Evolutionary conservation across 352 stramenopile genomes (phyloP).

Genomic region (Pythium biforme): DNA sequence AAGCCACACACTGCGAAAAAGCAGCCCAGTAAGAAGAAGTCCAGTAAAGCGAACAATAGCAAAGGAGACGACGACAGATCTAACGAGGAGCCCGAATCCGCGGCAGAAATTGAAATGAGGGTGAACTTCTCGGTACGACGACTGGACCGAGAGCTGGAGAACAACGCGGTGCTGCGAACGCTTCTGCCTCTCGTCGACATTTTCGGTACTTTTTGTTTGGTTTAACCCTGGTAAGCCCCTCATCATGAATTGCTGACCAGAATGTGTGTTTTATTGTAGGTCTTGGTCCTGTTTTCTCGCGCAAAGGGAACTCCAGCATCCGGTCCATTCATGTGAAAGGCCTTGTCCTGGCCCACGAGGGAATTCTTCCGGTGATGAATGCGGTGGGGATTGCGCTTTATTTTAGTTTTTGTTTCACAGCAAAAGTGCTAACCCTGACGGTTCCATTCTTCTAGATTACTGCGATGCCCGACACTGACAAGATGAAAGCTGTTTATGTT

Average conservation of each 20-base stretch:
- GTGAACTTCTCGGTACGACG: constrained; percentile 11
- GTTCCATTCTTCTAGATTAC: constrained; percentile 12
- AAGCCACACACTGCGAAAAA: constrained; percentile 19
- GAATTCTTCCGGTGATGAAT: constrained; percentile 47
- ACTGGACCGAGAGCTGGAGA: constrained; percentile 24
- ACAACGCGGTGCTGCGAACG: constrained; percentile 13
- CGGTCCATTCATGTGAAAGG: constrained; percentile 47
- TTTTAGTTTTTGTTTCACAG: background rate
- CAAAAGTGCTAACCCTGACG: background rate
- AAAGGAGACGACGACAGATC: background rate
- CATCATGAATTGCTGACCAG: background rate
- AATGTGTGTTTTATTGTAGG: constrained; percentile 22
- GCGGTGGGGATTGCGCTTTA: constrained; percentile 33
- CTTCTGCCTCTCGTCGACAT: constrained; percentile 17
- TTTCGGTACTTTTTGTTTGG: constrained; percentile 8
- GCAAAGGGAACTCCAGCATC: constrained; percentile 43
- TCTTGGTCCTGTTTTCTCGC: constrained; percentile 49
- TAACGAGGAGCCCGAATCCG: constrained; percentile 11
- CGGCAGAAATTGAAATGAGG: constrained; percentile 20
- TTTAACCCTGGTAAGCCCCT: no score
- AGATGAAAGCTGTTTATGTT: constrained; percentile 41
- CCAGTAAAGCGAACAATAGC: background rate
- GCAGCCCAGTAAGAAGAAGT: constrained; percentile 14
- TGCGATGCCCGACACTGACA: constrained; percentile 31
- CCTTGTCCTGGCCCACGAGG: constrained; percentile 48